Percentiles rank a stretch among this genome's conserved stretches.
These are phyloP conservation scores for Pythium pyrilobum DNA, from an alignment of 352 stramenopile species.

Conservation along the genomic window DNA sequence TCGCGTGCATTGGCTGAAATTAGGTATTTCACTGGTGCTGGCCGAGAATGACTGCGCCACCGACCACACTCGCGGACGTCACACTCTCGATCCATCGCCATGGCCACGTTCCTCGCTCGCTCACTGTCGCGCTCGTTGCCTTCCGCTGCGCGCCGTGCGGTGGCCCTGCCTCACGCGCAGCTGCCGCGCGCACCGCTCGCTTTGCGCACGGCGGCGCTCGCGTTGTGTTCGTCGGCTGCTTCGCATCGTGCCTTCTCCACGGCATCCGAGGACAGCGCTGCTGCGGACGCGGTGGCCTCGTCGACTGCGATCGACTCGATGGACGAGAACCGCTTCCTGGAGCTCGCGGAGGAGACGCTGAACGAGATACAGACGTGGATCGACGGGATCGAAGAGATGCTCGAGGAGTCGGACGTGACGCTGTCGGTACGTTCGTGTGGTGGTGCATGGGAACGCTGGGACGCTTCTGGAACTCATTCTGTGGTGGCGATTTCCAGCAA, in stretches of 20 bases:
- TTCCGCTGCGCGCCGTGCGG: neutral
- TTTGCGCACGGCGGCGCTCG: neutral
- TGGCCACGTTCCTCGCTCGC: slow-evolving; percentile 6
- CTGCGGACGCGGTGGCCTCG: neutral
- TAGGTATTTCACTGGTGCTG: neutral
- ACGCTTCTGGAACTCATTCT: neutral
- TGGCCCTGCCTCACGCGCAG: neutral
- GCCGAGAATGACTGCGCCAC: slow-evolving; percentile 7
- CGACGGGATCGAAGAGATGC: slow-evolving; percentile 82
- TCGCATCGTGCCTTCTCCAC: slow-evolving; percentile 2
- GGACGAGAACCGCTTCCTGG: slow-evolving; percentile 76
- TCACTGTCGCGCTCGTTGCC: slow-evolving; percentile 12
- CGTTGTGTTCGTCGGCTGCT: neutral
- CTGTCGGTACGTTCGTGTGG: slow-evolving; percentile 37
- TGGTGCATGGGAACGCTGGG: too few species aligned
- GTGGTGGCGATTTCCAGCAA: slow-evolving; percentile 57
- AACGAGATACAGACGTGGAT: slow-evolving; percentile 73
- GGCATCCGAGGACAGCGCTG: neutral
- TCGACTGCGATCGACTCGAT: slow-evolving; percentile 20
- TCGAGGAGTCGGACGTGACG: slow-evolving; percentile 78
- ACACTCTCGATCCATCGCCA: neutral
- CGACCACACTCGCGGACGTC: too few species aligned
- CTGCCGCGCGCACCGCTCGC: neutral
- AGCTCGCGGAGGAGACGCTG: slow-evolving; percentile 69
- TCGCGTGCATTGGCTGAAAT: slow-evolving; percentile 1